Conservation (phyloP, 2,329 filamentous ascomycete genomes). For the Scorias spongiosa region DNA sequence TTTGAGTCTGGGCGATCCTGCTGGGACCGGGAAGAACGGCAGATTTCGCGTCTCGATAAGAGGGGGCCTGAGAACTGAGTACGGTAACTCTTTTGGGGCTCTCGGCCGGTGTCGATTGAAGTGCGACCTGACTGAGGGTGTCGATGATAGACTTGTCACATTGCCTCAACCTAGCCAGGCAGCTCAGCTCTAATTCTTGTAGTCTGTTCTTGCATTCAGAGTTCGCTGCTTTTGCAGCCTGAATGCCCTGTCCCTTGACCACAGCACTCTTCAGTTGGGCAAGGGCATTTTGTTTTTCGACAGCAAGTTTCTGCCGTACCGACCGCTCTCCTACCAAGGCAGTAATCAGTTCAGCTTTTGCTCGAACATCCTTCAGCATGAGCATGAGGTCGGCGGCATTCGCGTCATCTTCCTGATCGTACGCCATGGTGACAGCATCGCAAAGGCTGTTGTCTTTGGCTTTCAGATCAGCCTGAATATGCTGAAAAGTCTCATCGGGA, state of each 20-base stretch:
- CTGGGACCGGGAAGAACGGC: constrained; percentile 12
- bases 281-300: constrained; percentile 2
- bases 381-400: constrained; percentile 8
- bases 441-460: constrained; percentile 5
- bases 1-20: constrained; percentile 19
- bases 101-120: background rate
- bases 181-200: constrained; percentile 11
- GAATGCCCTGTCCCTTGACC: constrained; percentile 6
- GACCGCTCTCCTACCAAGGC: background rate
- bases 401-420: constrained; percentile 8
- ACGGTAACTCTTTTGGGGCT: constrained; percentile 10
- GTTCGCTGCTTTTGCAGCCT: constrained; percentile 13
- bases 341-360: background rate
- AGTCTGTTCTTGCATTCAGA: constrained; percentile 11
- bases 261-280: constrained; percentile 10
- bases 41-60: background rate
- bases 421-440: constrained; percentile 4
- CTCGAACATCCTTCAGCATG: constrained; percentile 5
- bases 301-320: constrained; percentile 10
- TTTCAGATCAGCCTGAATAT: constrained; percentile 5
- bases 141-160: constrained; percentile 12
- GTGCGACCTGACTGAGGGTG: constrained; percentile 3
- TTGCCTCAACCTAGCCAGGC: constrained; percentile 8
- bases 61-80: constrained; percentile 14
- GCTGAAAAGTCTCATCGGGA: constrained; percentile 7